A percentile compares a stretch with the other conserved stretches of the same genome.
phyloP scores from a whole-genome alignment of 768 basidiomycete species.

The Kwoniella botswanensis region DNA sequence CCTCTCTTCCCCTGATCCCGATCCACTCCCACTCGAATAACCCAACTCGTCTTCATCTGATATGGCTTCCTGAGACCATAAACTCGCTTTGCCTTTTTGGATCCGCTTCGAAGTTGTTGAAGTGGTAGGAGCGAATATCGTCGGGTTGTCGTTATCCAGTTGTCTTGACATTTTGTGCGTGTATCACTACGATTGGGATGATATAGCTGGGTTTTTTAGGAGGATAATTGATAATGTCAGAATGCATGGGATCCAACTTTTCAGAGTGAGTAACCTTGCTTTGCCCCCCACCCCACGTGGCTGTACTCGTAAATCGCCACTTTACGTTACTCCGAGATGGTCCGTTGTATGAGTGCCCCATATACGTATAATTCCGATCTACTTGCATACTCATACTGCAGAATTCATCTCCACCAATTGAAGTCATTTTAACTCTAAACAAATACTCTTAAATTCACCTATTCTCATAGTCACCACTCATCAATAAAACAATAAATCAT shows the following conservation, averaged over 20 bases:
- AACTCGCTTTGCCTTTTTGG: conserved; percentile 59
- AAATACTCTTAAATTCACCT: background rate
- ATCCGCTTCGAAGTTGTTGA: conserved; percentile 52
- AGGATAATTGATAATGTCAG: background rate
- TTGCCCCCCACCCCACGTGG: background rate
- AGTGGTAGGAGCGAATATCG: conserved; percentile 65
- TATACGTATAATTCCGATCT: conserved; percentile 14
- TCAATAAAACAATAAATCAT: conserved; percentile 8
- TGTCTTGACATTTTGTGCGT: conserved; percentile 41
- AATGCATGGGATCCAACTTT: too few relatives aligned
- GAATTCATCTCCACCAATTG: background rate
- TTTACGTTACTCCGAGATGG: conserved; percentile 10
- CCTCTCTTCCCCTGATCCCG: conserved; percentile 62
- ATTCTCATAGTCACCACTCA: background rate
- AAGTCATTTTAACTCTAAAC: background rate
- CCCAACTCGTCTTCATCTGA: conserved; percentile 44
- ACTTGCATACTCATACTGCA: background rate
- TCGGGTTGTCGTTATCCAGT: conserved; percentile 83
- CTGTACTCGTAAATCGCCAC: background rate
- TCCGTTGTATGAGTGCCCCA: background rate
- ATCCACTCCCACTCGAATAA: conserved; percentile 63
- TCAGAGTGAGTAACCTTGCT: background rate
- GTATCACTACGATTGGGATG: too few relatives aligned
- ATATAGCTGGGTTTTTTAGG: too few relatives aligned
- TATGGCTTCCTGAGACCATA: conserved; percentile 61